Evolutionary conservation across 2,329 filamentous ascomycete genomes (phyloP).

Genomic region (Dothidotthia symphoricarpi): DNA sequence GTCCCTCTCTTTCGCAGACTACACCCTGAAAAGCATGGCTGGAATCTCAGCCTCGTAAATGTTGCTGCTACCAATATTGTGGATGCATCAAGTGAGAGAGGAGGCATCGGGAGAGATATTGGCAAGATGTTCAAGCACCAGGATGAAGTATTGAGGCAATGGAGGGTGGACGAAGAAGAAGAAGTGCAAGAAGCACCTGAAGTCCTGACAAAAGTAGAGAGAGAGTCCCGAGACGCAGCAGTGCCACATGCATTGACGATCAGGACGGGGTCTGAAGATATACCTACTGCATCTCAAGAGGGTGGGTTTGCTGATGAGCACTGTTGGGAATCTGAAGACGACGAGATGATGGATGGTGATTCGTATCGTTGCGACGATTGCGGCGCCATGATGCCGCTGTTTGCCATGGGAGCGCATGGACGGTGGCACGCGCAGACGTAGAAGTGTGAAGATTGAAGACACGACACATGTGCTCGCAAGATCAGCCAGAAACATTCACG

Average conservation of each 20-base stretch:
- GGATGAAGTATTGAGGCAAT: slow-evolving; percentile 66
- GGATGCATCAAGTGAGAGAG: slow-evolving; percentile 47
- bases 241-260: background rate
- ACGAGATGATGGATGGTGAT: slow-evolving; percentile 30
- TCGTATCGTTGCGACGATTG: slow-evolving; percentile 51
- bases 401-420: slow-evolving; percentile 59
- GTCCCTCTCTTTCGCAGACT: slow-evolving; percentile 72
- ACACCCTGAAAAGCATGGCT: slow-evolving; percentile 66
- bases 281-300: slow-evolving; percentile 28
- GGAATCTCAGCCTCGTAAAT: slow-evolving; percentile 83
- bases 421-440: slow-evolving; percentile 49
- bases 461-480: background rate
- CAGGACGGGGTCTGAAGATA: slow-evolving; percentile 34
- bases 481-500: slow-evolving; percentile 1
- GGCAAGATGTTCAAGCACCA: slow-evolving; percentile 77
- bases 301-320: slow-evolving; percentile 14
- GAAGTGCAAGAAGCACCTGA: slow-evolving; percentile 21
- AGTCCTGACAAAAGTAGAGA: background rate
- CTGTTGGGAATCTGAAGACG: slow-evolving; percentile 34
- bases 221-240: background rate
- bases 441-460: too few species aligned
- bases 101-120: slow-evolving; percentile 67
- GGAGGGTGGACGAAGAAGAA: slow-evolving; percentile 55
- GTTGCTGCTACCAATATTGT: slow-evolving; percentile 84
- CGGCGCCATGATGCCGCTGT: slow-evolving; percentile 55